Evolutionary conservation across 495 filamentous ascomycete species (phyloP).

Genomic region (Tuber umbilicatum): DNA sequence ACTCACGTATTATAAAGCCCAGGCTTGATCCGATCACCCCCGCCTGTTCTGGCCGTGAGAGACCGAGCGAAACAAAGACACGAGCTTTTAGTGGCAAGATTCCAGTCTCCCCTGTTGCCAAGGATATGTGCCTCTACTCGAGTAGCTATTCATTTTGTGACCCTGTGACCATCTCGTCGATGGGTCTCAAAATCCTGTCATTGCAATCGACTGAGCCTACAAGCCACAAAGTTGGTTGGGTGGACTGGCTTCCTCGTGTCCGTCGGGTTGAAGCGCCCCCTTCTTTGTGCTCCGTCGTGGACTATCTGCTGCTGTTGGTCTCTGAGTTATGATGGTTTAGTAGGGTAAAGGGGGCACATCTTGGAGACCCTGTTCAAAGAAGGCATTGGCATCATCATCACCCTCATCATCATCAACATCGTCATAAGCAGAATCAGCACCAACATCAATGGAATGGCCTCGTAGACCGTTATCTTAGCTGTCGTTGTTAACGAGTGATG

Average conservation of each 20-base stretch:
- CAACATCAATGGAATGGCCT: background rate
- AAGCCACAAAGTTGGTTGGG: no score
- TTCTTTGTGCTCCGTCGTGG: no score
- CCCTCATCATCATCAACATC: background rate
- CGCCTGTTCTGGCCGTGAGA: background rate
- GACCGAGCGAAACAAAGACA: background rate
- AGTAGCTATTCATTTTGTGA: background rate
- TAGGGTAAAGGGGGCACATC: background rate
- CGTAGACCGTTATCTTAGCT: background rate
- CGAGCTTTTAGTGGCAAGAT: background rate
- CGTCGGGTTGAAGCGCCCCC: no score
- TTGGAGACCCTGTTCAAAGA: background rate
- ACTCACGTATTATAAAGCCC: slow-evolving; percentile 7
- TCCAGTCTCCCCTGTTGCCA: background rate
- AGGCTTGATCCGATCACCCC: background rate
- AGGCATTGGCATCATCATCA: background rate
- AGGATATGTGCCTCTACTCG: background rate
- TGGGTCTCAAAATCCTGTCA: no score
- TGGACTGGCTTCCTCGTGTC: no score
- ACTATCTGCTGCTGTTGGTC: no score
- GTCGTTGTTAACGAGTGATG: background rate
- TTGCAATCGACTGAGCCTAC: no score
- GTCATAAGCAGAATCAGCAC: background rate
- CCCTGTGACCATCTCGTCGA: background rate
- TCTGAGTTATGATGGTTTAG: no score